phyloP scores from a whole-genome alignment of 2,329 filamentous ascomycete species.

The Cercospora sp. region DNA sequence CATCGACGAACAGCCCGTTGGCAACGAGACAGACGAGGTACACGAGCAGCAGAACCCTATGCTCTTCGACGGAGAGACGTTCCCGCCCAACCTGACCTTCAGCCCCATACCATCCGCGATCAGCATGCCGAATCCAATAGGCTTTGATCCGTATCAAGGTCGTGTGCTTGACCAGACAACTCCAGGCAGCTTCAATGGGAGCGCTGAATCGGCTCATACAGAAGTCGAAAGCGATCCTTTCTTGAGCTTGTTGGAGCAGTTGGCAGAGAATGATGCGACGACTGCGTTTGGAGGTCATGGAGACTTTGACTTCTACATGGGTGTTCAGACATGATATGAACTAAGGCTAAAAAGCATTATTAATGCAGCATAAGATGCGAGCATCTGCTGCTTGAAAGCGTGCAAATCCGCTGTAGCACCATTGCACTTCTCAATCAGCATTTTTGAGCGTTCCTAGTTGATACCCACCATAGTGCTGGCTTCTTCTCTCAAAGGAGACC shows the following conservation, averaged over 20 bases:
- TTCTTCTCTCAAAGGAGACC: conserved; percentile 48
- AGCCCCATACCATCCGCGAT: conserved; percentile 29
- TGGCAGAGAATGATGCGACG: conserved; percentile 75
- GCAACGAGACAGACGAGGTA: conserved; percentile 9
- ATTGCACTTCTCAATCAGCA: background rate
- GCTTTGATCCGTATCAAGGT: conserved; percentile 30
- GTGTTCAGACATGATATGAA: conserved; percentile 20
- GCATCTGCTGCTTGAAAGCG: background rate
- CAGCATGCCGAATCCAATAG: conserved; percentile 1
- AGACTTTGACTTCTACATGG: conserved; percentile 76
- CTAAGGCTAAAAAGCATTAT: background rate
- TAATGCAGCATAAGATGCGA: background rate
- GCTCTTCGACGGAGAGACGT: conserved; percentile 36
- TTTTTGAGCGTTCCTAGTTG: background rate
- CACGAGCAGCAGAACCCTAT: conserved; percentile 27
- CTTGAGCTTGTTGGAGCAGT: conserved; percentile 72
- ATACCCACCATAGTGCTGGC: background rate
- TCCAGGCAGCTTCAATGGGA: conserved; percentile 46
- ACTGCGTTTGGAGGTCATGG: conserved; percentile 60
- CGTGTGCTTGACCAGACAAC: conserved; percentile 44
- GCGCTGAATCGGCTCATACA: conserved; percentile 42
- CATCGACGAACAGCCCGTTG: conserved; percentile 7
- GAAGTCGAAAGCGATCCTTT: conserved; percentile 75
- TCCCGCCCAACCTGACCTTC: conserved; percentile 46
- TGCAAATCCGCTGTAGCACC: background rate